Base-by-base conservation (phyloP, 2,329 filamentous ascomycete genomes). In the Alternaria novae-zelandiae region DNA sequence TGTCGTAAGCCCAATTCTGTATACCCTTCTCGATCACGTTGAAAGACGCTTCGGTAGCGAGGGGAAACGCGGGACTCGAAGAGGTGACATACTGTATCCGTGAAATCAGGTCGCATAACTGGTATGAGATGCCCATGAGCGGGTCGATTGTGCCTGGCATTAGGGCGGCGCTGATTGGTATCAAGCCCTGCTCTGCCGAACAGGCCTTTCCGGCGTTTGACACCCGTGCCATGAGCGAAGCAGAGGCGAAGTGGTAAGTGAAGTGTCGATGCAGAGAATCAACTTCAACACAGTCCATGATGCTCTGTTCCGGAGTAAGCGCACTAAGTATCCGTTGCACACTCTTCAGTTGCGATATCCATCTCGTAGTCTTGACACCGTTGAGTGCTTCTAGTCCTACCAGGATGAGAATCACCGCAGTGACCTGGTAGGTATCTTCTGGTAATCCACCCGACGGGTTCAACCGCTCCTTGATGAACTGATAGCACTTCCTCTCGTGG, bases 181-280 rank as follows among this genome's bases (percentile, higher is more conserved):
- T 51, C 13, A 74, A 45, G 10, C 73, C 68, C 12, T 65, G 67
- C 15, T 77, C 73, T 15, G 66, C 32, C 2, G 68, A 66, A 8
- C 63, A 60, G 2, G 65, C 54, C 6, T 69, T 30, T 4, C 69
- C 57, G 8, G 65, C 53, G 23, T 68, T 67, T 13, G 74, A 71
- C 1, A 78, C 74, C 30, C 70, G 65, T 2, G 73, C 69, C 76
- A 79, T 79, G 8, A 79, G 67, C 2, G 77, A 78, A 11, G 76
- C 76, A 63, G 75, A 77, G 12, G 72, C 75, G 51, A 77, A 76
- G 58, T 79, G 76, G 54, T 79, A 79, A 8, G 77, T 79, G 55
- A 79, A 79, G 63, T 79, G 77, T 2, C 77, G 69, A 46, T 74
- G 75, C 7, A 79, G 64, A 17, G 75, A 77, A 41, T 78, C 76